Percentiles rank a stretch among this genome's conserved stretches.
These are phyloP conservation scores for Ophiostoma piceae DNA, from an alignment of 2,329 filamentous ascomycete species.

Conservation along the genomic window DNA sequence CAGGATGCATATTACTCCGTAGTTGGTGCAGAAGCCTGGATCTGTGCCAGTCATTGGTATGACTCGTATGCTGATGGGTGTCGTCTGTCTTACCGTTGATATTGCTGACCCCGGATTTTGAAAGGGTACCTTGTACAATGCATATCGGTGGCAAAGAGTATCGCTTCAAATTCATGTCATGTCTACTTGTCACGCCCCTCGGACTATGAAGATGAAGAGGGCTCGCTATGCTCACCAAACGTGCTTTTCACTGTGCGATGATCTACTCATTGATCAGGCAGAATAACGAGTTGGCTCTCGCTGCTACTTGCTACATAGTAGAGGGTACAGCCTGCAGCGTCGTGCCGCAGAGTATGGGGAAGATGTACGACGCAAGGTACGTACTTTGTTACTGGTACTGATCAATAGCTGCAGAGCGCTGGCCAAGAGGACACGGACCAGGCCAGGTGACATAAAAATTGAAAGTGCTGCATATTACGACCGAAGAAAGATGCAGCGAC, in stretches of 20 bases:
- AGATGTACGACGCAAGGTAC: background rate
- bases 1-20: background rate
- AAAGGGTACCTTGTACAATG: background rate
- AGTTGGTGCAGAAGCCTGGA: background rate
- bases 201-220: too few relatives aligned
- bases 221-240: background rate
- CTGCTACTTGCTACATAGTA: too few relatives aligned
- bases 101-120: background rate
- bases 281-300: too few relatives aligned
- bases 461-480: too few relatives aligned
- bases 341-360: background rate
- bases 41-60: background rate
- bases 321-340: background rate
- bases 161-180: too few relatives aligned
- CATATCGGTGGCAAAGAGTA: too few relatives aligned
- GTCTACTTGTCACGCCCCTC: too few relatives aligned
- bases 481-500: too few relatives aligned
- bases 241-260: background rate
- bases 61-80: background rate
- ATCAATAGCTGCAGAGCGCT: background rate
- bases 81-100: background rate
- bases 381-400: background rate
- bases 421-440: constrained; percentile 12
- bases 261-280: background rate
- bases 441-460: background rate